phyloP scores from a whole-genome alignment of 352 stramenopile species.

The Achlya hypogyna region DNA sequence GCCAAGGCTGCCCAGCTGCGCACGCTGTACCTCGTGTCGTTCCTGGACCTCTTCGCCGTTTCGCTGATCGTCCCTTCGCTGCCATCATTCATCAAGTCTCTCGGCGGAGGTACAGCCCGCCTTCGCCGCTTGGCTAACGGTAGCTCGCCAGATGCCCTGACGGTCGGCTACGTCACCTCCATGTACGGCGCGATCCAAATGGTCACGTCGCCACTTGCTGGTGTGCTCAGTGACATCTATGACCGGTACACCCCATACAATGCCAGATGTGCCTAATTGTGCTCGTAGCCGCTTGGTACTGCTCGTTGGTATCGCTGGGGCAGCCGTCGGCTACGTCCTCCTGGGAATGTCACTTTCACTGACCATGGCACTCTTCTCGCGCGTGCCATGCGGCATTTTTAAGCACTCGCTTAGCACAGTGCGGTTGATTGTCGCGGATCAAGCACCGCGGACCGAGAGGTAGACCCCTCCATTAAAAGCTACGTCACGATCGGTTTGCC shows the following conservation, averaged over 20 bases:
- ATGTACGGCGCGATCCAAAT: slow-evolving; percentile 83
- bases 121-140: neutral
- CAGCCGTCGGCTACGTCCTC: slow-evolving; percentile 49
- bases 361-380: slow-evolving; percentile 67
- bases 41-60: slow-evolving; percentile 72
- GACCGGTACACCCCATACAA: slow-evolving; percentile 23
- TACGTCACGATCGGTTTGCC: neutral
- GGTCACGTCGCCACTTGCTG: slow-evolving; percentile 62
- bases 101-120: slow-evolving; percentile 39
- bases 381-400: slow-evolving; percentile 59
- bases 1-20: slow-evolving; percentile 10
- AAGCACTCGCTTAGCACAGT: slow-evolving; percentile 78
- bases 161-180: slow-evolving; percentile 56
- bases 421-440: slow-evolving; percentile 61
- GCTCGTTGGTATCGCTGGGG: slow-evolving; percentile 51
- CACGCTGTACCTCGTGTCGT: slow-evolving; percentile 69
- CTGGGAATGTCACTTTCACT: slow-evolving; percentile 73
- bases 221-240: slow-evolving; percentile 65
- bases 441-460: slow-evolving; percentile 25
- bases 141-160: neutral
- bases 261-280: neutral
- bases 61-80: slow-evolving; percentile 82
- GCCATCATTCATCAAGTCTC: slow-evolving; percentile 62
- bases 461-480: neutral
- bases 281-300: slow-evolving; percentile 32